A percentile compares a stretch with the other conserved stretches of the same genome.
These are phyloP conservation scores for Cladosporium halotolerans DNA, from an alignment of 2,329 filamentous ascomycete genomes.

Conservation along the genomic window DNA sequence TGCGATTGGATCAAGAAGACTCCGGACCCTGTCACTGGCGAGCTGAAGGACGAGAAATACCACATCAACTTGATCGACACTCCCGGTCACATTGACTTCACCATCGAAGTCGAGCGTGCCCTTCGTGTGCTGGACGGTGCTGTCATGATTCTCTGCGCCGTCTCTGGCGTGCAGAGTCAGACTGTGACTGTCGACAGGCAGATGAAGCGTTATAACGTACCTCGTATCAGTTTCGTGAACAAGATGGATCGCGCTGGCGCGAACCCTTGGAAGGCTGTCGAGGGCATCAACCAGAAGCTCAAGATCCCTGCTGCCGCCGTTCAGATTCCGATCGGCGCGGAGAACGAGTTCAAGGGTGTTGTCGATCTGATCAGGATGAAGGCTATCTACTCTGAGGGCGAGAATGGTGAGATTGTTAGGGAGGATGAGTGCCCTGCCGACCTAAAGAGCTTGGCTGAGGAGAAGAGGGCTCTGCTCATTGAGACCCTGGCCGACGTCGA, in stretches of 20 bases:
- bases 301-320: constrained; percentile 88
- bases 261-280: constrained; percentile 94
- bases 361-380: constrained; percentile 91
- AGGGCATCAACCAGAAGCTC: constrained; percentile 95
- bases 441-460: constrained; percentile 65
- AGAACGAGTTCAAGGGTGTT: constrained; percentile 87
- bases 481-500: constrained; percentile 96
- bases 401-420: constrained; percentile 67
- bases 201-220: constrained; percentile 97
- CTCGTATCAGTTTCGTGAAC: constrained; percentile 92
- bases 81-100: constrained; percentile 97
- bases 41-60: constrained; percentile 82
- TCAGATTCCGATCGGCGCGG: constrained; percentile 87
- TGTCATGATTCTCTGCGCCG: constrained; percentile 96
- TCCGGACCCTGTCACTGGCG: constrained; percentile 42
- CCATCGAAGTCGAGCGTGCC: constrained; percentile 94
- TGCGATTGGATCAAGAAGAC: constrained; percentile 87
- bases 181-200: constrained; percentile 97
- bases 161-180: constrained; percentile 94
- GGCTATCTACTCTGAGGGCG: constrained; percentile 85
- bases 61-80: constrained; percentile 99
- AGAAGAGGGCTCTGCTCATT: constrained; percentile 79
- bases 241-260: constrained; percentile 99
- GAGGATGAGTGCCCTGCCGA: constrained; percentile 79
- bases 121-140: constrained; percentile 91